A percentile compares a stretch with the other conserved stretches of the same genome.
Evolutionary conservation across 371 early-diverging fungal genomes (phyloP).

Genomic region (Mucor racemosus): DNA sequence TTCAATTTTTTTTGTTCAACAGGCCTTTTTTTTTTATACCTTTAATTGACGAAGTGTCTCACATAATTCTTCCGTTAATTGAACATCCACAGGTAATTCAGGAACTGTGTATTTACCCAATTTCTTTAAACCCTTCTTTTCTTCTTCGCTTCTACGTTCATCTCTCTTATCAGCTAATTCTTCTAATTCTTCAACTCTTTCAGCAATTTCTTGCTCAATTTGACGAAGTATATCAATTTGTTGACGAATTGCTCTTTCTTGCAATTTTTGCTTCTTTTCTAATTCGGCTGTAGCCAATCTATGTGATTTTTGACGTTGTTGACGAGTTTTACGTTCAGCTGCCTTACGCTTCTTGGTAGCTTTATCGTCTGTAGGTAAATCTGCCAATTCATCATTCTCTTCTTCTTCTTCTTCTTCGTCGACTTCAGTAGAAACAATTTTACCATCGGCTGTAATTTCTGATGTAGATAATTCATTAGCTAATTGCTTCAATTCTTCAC

Average conservation of each 20-base stretch:
- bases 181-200: slow-evolving; percentile 43
- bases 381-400: slow-evolving; percentile 45
- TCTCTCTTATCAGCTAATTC: slow-evolving; percentile 46
- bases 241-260: slow-evolving; percentile 60
- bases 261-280: slow-evolving; percentile 35
- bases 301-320: slow-evolving; percentile 41
- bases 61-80: slow-evolving; percentile 62
- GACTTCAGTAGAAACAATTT: slow-evolving; percentile 32
- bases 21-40: too few relatives aligned
- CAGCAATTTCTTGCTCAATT: slow-evolving; percentile 51
- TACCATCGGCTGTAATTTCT: slow-evolving; percentile 37
- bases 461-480: slow-evolving; percentile 48
- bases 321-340: slow-evolving; percentile 49
- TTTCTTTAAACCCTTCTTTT: slow-evolving; percentile 55
- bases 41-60: slow-evolving; percentile 63
- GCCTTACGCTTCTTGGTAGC: slow-evolving; percentile 47
- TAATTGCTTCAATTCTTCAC: slow-evolving; percentile 47
- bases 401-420: slow-evolving; percentile 58
- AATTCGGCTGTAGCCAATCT: slow-evolving; percentile 25
- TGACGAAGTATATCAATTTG: slow-evolving; percentile 57
- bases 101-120: slow-evolving; percentile 53
- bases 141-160: slow-evolving; percentile 43
- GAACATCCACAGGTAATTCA: slow-evolving; percentile 59
- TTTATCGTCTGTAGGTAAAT: slow-evolving; percentile 37
- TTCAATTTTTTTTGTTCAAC: too few relatives aligned